phyloP scores from a whole-genome alignment of 140 eudicot genomes.

The Cichorium intybus region DNA sequence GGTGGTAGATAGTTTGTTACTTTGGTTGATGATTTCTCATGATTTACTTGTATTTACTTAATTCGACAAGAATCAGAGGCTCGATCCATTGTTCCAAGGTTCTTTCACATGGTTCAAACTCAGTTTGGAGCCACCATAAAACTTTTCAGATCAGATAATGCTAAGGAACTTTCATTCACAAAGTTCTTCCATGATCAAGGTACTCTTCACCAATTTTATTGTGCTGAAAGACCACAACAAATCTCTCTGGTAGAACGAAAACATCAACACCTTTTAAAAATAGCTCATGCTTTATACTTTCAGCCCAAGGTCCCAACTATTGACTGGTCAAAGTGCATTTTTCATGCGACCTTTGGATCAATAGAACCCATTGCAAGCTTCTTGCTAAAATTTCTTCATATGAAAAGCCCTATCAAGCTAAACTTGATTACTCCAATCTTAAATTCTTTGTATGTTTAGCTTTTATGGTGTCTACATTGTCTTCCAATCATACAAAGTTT shows the following conservation, averaged over 20 bases:
- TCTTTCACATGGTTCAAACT: too few relatives aligned
- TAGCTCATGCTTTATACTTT: neutral
- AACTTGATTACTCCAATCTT: too few relatives aligned
- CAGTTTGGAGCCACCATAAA: conserved; percentile 1
- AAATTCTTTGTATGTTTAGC: too few relatives aligned
- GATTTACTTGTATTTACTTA: neutral
- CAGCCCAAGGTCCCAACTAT: neutral
- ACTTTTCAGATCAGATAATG: conserved; percentile 4
- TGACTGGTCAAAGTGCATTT: conserved; percentile 14
- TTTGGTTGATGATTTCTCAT: neutral
- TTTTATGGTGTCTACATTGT: too few relatives aligned
- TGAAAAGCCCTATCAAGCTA: neutral
- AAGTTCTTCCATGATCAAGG: neutral
- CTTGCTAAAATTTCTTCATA: neutral
- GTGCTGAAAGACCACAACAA: conserved; percentile 11
- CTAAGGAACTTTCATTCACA: neutral
- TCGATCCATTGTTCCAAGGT: neutral
- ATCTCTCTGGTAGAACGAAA: conserved; percentile 10
- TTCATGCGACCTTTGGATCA: neutral
- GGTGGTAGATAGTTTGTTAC: neutral
- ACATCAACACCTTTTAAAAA: conserved; percentile 11
- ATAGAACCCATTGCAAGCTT: neutral
- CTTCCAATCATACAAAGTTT: too few relatives aligned
- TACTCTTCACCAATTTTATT: neutral
- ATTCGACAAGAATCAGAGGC: neutral